These are phyloP conservation scores for Trichocladium antarcticum DNA, from an alignment of 495 filamentous ascomycete genomes.

Conservation along the genomic window DNA sequence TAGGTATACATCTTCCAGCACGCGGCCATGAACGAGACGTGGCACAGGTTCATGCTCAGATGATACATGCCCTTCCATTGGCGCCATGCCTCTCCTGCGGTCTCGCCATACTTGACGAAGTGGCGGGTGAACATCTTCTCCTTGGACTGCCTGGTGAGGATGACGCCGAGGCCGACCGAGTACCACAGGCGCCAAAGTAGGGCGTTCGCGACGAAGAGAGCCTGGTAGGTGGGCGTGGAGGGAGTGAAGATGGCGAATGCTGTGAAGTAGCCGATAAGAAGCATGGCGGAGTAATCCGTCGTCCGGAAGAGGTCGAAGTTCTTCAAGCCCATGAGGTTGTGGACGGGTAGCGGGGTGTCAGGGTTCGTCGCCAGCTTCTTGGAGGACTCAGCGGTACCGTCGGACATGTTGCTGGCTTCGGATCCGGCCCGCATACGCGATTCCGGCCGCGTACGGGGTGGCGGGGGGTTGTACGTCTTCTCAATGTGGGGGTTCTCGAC, in stretches of 20 bases:
- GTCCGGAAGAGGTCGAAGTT: constrained; percentile 82
- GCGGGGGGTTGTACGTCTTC: constrained; percentile 89
- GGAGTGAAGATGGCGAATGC: constrained; percentile 65
- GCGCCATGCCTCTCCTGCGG: constrained; percentile 79
- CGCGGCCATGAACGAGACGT: constrained; percentile 78
- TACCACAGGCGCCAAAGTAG: constrained; percentile 84
- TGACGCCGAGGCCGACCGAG: constrained; percentile 72
- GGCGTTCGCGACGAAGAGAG: constrained; percentile 72
- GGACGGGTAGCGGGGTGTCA: constrained; percentile 50
- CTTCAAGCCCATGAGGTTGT: constrained; percentile 66
- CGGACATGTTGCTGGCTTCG: constrained; percentile 28
- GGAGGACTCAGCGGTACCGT: constrained; percentile 6
- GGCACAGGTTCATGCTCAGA: constrained; percentile 78
- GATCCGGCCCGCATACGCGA: constrained; percentile 45
- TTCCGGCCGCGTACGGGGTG: constrained; percentile 50
- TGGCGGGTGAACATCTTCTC: constrained; percentile 90
- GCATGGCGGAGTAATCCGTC: constrained; percentile 66
- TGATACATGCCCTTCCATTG: constrained; percentile 98
- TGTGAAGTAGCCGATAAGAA: constrained; percentile 63
- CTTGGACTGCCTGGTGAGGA: constrained; percentile 75
- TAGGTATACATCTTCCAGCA: constrained; percentile 92
- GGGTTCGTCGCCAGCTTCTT: constrained; percentile 10
- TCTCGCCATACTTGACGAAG: constrained; percentile 93
- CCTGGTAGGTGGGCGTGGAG: constrained; percentile 58
- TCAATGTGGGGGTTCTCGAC: constrained; percentile 98